These are phyloP conservation scores for Passiflora organensis DNA, from an alignment of 345 rosid species.

Conservation along the genomic window DNA sequence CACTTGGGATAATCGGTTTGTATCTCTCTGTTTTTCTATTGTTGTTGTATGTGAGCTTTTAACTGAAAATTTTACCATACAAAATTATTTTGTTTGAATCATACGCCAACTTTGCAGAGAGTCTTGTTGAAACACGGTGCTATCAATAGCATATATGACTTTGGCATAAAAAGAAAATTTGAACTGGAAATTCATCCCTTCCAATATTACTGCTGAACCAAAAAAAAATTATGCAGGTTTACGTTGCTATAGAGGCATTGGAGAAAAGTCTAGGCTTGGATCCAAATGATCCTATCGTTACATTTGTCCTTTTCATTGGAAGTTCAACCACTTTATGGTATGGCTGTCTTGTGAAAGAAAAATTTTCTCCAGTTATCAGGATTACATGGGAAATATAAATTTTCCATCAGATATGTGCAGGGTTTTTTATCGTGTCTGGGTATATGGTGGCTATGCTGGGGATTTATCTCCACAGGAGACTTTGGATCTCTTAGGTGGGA, in stretches of 20 bases:
- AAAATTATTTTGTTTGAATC: slow-evolving; percentile 6
- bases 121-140: background rate
- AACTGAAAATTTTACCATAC: no score
- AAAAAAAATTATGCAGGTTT: slow-evolving; percentile 47
- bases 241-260: slow-evolving; percentile 48
- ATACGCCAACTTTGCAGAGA: slow-evolving; percentile 3
- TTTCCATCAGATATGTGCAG: slow-evolving; percentile 81
- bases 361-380: slow-evolving; percentile 7
- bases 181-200: slow-evolving; percentile 6
- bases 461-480: slow-evolving; percentile 74
- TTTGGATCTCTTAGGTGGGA: slow-evolving; percentile 60
- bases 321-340: slow-evolving; percentile 78
- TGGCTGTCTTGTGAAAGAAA: slow-evolving; percentile 34
- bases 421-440: slow-evolving; percentile 70
- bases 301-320: slow-evolving; percentile 59
- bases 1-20: slow-evolving; percentile 9
- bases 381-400: slow-evolving; percentile 40
- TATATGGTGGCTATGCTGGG: slow-evolving; percentile 81
- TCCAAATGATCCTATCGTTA: slow-evolving; percentile 82
- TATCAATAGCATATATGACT: background rate
- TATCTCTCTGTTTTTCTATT: no score
- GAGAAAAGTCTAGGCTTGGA: slow-evolving; percentile 73
- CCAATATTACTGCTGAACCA: no score
- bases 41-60: no score
- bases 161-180: no score